Conservation (phyloP, 352 stramenopile genomes). For the Phytophthora pseudosyringae region DNA sequence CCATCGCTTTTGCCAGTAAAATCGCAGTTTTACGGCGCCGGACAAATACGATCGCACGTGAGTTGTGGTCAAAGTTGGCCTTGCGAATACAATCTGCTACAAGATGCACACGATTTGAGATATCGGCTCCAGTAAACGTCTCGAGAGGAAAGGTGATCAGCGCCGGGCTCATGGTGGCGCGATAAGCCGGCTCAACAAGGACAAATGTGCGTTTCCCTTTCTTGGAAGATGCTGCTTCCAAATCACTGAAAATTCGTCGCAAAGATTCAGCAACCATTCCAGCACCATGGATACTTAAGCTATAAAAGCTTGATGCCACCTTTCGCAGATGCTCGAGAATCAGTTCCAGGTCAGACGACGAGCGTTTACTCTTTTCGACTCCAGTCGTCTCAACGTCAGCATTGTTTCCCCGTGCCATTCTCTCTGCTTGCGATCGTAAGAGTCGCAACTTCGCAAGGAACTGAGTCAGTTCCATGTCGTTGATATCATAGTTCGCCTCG, state of each 20-base stretch:
- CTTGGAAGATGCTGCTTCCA: constrained; percentile 28
- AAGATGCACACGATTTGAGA: constrained; percentile 63
- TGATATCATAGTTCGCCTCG: constrained; percentile 54
- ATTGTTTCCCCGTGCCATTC: constrained; percentile 14
- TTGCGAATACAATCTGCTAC: constrained; percentile 55
- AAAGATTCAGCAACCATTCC: constrained; percentile 44
- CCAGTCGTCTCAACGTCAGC: constrained; percentile 16
- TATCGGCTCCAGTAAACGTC: constrained; percentile 36
- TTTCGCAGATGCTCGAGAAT: constrained; percentile 53
- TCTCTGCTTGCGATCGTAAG: constrained; percentile 27
- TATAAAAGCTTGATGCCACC: constrained; percentile 59
- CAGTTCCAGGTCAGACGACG: constrained; percentile 45
- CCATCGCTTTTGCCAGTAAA: constrained; percentile 70
- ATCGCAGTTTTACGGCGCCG: constrained; percentile 70
- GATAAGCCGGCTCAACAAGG: constrained; percentile 42
- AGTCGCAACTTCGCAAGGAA: constrained; percentile 55
- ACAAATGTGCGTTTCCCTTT: constrained; percentile 37
- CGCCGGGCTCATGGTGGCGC: constrained; percentile 36
- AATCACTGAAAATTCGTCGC: constrained; percentile 38
- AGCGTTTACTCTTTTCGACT: constrained; percentile 25
- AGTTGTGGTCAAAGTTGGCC: constrained; percentile 58
- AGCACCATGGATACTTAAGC: constrained; percentile 56
- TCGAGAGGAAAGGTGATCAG: constrained; percentile 38
- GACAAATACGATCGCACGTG: constrained; percentile 83
- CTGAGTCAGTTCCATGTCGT: constrained; percentile 60